Evolutionary conservation across 2,329 filamentous ascomycete genomes (phyloP).

Genomic region (Cercospora berteroae): DNA sequence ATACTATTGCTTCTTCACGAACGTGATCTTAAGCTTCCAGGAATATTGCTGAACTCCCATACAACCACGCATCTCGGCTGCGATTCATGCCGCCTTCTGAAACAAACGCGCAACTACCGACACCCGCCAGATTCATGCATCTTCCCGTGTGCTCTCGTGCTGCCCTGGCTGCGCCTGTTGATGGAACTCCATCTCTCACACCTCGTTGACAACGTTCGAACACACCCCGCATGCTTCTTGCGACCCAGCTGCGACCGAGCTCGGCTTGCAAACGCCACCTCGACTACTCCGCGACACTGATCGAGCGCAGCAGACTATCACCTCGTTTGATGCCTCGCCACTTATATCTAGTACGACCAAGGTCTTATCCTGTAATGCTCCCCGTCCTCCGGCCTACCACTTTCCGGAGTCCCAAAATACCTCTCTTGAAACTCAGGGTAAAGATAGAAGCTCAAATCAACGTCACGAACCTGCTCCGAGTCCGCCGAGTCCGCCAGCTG

Average conservation of each 20-base stretch:
- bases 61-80: background rate
- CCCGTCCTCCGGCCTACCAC: conserved; percentile 42
- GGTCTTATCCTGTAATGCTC: conserved; percentile 37
- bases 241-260: background rate
- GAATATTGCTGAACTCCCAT: background rate
- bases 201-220: background rate
- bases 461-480: conserved; percentile 37
- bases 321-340: background rate
- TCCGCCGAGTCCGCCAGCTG: conserved; percentile 55
- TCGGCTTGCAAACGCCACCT: background rate
- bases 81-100: background rate
- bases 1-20: background rate
- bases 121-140: background rate
- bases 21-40: background rate
- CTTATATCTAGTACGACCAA: conserved; percentile 38
- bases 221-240: background rate
- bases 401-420: conserved; percentile 32
- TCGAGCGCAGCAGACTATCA: background rate
- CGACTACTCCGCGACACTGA: background rate
- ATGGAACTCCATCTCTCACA: background rate
- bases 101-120: background rate
- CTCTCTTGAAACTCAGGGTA: conserved; percentile 42
- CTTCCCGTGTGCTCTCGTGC: background rate
- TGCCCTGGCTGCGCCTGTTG: background rate
- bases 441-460: conserved; percentile 45